Evolutionary conservation across 495 filamentous ascomycete species (phyloP).

Genomic region (Penicillium robsamsonii): DNA sequence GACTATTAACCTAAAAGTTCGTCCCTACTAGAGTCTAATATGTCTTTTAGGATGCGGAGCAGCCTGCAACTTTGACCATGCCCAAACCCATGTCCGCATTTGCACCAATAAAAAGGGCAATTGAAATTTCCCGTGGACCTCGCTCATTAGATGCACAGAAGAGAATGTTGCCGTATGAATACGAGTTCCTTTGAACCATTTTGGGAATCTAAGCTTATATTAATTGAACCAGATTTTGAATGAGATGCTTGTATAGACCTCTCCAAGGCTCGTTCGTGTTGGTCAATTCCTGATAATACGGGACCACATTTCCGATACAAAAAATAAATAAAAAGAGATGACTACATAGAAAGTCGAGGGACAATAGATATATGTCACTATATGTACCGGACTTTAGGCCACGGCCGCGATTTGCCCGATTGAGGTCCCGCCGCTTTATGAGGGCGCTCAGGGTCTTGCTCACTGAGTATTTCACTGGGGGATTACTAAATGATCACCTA

Average conservation of each 20-base stretch:
- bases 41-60: conserved; percentile 2
- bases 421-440: no score
- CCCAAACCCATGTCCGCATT: conserved; percentile 6
- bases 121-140: conserved; percentile 2
- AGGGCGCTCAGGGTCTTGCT: no score
- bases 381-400: no score
- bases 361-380: neutral
- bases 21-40: neutral
- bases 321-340: neutral
- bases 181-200: neutral
- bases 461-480: no score
- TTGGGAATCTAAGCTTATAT: neutral
- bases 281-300: neutral
- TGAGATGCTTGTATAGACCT: neutral
- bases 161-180: conserved; percentile 10
- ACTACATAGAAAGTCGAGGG: neutral
- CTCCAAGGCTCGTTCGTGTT: neutral
- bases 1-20: neutral
- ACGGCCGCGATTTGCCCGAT: no score
- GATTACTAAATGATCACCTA: no score
- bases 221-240: neutral
- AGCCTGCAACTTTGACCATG: conserved; percentile 2
- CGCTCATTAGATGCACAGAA: conserved; percentile 8
- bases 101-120: conserved; percentile 15
- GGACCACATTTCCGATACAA: neutral